These are phyloP conservation scores for Camellia japonica DNA, from an alignment of 148 eudicot genomes.

Conservation along the genomic window DNA sequence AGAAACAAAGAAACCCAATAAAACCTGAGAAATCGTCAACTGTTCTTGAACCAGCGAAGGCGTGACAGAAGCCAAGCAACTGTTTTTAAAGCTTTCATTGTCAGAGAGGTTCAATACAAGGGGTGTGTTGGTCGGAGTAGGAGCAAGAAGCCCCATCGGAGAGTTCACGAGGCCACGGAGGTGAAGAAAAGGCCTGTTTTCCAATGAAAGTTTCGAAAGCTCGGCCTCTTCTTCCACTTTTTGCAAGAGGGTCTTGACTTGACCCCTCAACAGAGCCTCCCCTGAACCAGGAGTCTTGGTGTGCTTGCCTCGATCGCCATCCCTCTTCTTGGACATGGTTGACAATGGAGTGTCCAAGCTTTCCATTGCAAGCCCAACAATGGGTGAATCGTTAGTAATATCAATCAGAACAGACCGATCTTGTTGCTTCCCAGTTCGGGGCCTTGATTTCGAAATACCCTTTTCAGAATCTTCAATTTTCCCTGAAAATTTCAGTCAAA, in stretches of 20 bases:
- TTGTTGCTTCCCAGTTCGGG: slow-evolving; percentile 26
- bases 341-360: slow-evolving; percentile 59
- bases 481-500: slow-evolving; percentile 31
- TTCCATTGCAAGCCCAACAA: slow-evolving; percentile 76
- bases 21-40: slow-evolving; percentile 43
- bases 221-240: slow-evolving; percentile 86
- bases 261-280: slow-evolving; percentile 74
- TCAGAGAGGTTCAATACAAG: slow-evolving; percentile 34
- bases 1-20: slow-evolving; percentile 14
- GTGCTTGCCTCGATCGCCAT: slow-evolving; percentile 18
- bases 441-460: slow-evolving; percentile 32
- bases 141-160: slow-evolving; percentile 61
- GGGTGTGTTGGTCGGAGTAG: slow-evolving; percentile 88
- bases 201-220: slow-evolving; percentile 46
- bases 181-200: slow-evolving; percentile 26
- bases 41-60: slow-evolving; percentile 51
- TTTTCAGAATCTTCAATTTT: slow-evolving; percentile 56
- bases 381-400: slow-evolving; percentile 90
- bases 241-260: slow-evolving; percentile 76
- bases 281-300: slow-evolving; percentile 80
- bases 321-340: slow-evolving; percentile 40
- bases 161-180: slow-evolving; percentile 43
- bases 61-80: slow-evolving; percentile 32
- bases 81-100: slow-evolving; percentile 19
- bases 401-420: slow-evolving; percentile 58